Base-by-base conservation (phyloP, 805 yeast genomes). In the Lipomyces spencermartinsiae region DNA sequence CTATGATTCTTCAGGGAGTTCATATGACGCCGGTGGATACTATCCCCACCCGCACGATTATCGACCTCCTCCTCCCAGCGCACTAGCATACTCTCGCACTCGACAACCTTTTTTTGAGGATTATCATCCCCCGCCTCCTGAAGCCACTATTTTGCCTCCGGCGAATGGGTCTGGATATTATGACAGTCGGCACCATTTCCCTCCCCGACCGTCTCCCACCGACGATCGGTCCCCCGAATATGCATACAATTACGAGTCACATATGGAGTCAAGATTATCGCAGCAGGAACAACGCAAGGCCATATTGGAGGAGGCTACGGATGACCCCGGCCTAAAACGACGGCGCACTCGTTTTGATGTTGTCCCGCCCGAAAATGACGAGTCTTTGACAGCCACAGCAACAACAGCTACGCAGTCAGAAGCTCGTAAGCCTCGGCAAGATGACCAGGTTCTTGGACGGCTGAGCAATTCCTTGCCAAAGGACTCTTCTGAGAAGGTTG, bases 51-150 rank as follows among this genome's bases (percentile, higher is more conserved):
- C 56, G 14, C 56, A 31, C 34, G 59, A 57, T 33, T 31, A 57
- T n/a, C 29, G 29, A 33, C 59, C 39, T 25, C 39, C 59, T 12
- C 43, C 37, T 25, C 16, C 49, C 3, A 43, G 49, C n/a, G 49
- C 25, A 5, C 49, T 43, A 43, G 49, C 6, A 19, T 43, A 43
- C 22, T 43, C 49, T 16, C 49, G 49, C 49, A 43, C 49, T n/a
- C 49, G 49, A 43, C n/a, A 19, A 43, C 62, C 19, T 14, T n/a
- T 37, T 4, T 57, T 34, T 16, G 64, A 62, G 33, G 65, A 58
- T 31, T 65, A 61, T 25, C 65, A 65, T 43, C 68, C 68, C 16
- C 65, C 65, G 33, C 65, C 65, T 12, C 65, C 65, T 14, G 65
- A 61, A 54, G 62, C 65, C 2, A 65, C 62, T 7, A 62, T 35